phyloP scores from a whole-genome alignment of 257 asterid genomes.

The Solanum rostratum region DNA sequence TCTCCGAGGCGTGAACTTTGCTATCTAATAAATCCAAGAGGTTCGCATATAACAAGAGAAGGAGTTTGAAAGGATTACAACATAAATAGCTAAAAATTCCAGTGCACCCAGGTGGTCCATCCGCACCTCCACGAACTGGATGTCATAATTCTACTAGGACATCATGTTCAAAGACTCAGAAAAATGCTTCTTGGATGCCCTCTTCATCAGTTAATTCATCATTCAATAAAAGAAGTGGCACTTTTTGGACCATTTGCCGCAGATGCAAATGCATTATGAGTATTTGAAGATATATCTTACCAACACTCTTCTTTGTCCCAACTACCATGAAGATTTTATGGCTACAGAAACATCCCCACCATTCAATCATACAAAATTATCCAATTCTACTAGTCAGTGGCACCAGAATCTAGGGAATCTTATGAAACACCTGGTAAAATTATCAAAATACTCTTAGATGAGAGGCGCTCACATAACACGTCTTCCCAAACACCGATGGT shows the following conservation, averaged over 20 bases:
- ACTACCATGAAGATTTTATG: constrained; percentile 40
- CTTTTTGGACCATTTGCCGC: constrained; percentile 74
- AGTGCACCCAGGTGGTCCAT: constrained; percentile 28
- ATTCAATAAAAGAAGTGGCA: constrained; percentile 31
- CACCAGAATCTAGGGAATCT: constrained; percentile 15
- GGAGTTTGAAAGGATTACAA: constrained; percentile 31
- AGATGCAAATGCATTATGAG: constrained; percentile 68
- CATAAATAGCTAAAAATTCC: constrained; percentile 37
- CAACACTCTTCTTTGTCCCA: constrained; percentile 57
- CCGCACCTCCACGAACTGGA: constrained; percentile 48
- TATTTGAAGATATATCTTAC: constrained; percentile 50
- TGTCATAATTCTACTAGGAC: constrained; percentile 19
- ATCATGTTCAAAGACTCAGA: constrained; percentile 25
- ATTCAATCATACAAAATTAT: constrained; percentile 11
- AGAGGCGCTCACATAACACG: no score
- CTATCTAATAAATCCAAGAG: constrained; percentile 56
- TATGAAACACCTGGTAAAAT: no score
- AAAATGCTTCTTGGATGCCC: constrained; percentile 7
- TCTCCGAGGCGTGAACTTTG: constrained; percentile 63
- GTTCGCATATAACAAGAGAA: constrained; percentile 48
- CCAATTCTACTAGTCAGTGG: constrained; percentile 18
- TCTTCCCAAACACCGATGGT: no score
- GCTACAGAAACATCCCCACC: constrained; percentile 63
- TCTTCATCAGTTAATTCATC: constrained; percentile 24
- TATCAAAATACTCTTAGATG: no score